Conservation (phyloP, 106 monocot genomes). For the Dendrobium officinale region DNA sequence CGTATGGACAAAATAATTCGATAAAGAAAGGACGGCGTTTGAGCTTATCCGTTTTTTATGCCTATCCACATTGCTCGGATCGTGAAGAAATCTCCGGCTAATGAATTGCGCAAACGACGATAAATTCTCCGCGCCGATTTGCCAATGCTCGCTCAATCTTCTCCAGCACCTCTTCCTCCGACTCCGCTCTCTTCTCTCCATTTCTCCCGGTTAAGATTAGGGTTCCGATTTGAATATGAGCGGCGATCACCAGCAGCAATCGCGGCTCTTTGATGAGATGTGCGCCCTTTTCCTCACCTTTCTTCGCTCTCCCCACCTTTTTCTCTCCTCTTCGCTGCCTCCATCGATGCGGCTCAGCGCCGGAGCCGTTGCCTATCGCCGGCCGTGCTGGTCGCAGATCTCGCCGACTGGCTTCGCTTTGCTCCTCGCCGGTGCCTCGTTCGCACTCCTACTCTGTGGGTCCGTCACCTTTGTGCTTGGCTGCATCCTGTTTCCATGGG, state of each 20-base stretch:
- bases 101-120: no score
- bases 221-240: slow-evolving; percentile 1
- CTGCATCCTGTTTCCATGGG: slow-evolving; percentile 39
- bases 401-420: slow-evolving; percentile 24
- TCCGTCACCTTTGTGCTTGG: slow-evolving; percentile 29
- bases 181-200: not conserved
- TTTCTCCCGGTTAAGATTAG: slow-evolving; percentile 2
- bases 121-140: not conserved
- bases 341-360: not conserved
- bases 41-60: no score
- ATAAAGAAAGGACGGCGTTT: no score
- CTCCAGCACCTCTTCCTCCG: not conserved
- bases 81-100: no score
- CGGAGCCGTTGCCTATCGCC: not conserved
- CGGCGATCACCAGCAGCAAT: slow-evolving; percentile 6
- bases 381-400: slow-evolving; percentile 7
- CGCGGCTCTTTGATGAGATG: slow-evolving; percentile 22
- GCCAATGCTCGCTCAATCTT: not conserved
- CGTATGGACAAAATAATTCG: no score
- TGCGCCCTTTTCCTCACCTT: slow-evolving; percentile 15
- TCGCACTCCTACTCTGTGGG: slow-evolving; percentile 20
- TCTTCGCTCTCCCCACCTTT: slow-evolving; percentile 16
- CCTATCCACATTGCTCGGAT: no score
- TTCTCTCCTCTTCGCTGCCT: not conserved
- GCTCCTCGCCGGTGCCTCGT: slow-evolving; percentile 27